Base-by-base conservation (phyloP, 208 protist genomes). In the Trypanosoma platydactyli region DNA sequence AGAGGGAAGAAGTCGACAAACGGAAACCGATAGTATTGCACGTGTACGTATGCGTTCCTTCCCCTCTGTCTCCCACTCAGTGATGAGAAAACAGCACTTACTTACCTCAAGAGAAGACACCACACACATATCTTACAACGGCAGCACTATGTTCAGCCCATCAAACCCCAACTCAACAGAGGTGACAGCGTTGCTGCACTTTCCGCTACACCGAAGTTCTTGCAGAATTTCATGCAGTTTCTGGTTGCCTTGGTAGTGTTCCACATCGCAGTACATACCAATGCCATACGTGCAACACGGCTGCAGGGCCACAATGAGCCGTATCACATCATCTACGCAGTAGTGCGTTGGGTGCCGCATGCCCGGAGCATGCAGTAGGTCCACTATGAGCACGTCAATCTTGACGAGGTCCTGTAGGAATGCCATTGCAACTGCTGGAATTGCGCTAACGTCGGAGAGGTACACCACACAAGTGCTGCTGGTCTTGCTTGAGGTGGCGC, bases 251-350 rank as follows among this genome's bases (percentile, higher is more conserved):
- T 20, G 22, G 29, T 83, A 20, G 64, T 95, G 84, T 72, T 88
- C 78, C 3, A 96, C 44, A 49, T 78, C 81, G 71, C 90, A 96
- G 52, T 88, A 96, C 90, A 94, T 96, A 0, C 87, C 90, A 25
- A 92, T 81, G 56, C 77, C 81, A 70, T 90, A 94, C 18, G 73
- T 71, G 18, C 62, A 60, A 24, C 46, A 53, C 15, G 90, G 90
- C 0, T 76, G 71, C 4, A 92, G 71, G 22, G 12, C 30, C 18
- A 58, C 67, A 13, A 94, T 64, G 35, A 88, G 71, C 38, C 73
- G 73, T 45, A 91, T 73, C 4, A 81, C 64, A 46, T 93, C 85
- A 49, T 95, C 87, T 52, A 79, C 83, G 63, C 90, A 92, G 53
- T 78, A 84, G 76, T 95, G 90, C 58, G 87, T 73, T 3, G 79